Conservation (phyloP, 352 stramenopile species). For the Phytophthora sp. region DNA sequence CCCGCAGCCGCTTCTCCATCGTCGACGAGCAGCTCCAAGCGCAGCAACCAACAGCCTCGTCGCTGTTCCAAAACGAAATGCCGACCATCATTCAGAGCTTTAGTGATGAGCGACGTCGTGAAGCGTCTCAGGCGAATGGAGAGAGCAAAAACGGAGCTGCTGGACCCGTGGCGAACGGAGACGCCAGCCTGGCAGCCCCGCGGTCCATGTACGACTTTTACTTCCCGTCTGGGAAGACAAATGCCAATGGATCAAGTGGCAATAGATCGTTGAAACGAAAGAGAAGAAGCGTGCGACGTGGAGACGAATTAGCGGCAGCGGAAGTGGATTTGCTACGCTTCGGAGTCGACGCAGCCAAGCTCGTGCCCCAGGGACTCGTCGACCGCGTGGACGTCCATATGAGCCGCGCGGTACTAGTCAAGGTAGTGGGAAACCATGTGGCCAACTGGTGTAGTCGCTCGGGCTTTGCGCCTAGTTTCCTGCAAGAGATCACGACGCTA, state of each 20-base stretch:
- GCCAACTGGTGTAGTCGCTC: constrained; percentile 72
- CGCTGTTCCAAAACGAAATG: constrained; percentile 59
- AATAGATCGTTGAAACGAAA: constrained; percentile 58
- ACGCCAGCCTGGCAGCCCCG: constrained; percentile 22
- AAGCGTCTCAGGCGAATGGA: constrained; percentile 6
- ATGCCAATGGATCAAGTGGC: constrained; percentile 12
- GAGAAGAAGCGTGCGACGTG: constrained; percentile 32
- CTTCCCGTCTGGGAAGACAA: constrained; percentile 39
- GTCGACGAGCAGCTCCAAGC: constrained; percentile 8
- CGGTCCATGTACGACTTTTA: constrained; percentile 71
- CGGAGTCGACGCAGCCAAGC: constrained; percentile 73
- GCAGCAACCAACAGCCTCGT: constrained; percentile 25
- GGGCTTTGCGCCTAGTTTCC: constrained; percentile 71
- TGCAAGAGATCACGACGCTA: constrained; percentile 71
- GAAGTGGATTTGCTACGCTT: constrained; percentile 69
- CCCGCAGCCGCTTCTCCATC: constrained; percentile 19
- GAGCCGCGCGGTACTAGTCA: constrained; percentile 49
- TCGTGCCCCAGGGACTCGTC: constrained; percentile 84
- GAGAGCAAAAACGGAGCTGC: constrained; percentile 27
- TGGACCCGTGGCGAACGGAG: constrained; percentile 23
- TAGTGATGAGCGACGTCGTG: constrained; percentile 38
- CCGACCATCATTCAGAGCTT: constrained; percentile 67
- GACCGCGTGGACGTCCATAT: constrained; percentile 81
- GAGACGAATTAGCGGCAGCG: constrained; percentile 16
- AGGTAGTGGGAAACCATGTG: constrained; percentile 69